phyloP scores from a whole-genome alignment of 257 asterid species.

The Solanum medicagineum region DNA sequence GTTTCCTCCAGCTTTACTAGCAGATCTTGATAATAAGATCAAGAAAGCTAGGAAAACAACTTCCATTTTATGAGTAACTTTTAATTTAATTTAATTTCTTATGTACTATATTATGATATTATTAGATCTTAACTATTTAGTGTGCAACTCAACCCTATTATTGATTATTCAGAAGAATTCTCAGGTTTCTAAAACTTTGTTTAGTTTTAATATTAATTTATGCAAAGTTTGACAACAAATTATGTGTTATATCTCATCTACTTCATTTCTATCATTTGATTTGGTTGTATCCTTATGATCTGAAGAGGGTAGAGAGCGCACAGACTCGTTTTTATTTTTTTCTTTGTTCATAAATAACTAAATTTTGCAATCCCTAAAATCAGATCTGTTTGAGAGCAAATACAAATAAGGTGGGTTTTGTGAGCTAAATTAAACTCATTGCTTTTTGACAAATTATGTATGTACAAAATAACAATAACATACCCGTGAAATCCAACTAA shows the following conservation, averaged over 20 bases:
- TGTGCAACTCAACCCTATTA: neutral
- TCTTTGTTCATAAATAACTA: neutral
- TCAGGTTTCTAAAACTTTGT: neutral
- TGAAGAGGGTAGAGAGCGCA: too few relatives aligned
- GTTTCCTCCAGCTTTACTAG: slow-evolving; percentile 29
- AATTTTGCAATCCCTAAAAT: neutral
- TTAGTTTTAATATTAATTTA: neutral
- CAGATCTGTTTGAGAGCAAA: neutral
- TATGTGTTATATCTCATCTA: neutral
- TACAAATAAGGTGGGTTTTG: neutral
- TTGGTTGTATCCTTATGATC: neutral
- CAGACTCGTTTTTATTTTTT: neutral
- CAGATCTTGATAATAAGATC: slow-evolving; percentile 43
- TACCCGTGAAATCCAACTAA: too few relatives aligned
- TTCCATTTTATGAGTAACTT: neutral
- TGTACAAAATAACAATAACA: too few relatives aligned
- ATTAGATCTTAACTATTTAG: neutral
- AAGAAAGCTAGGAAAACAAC: slow-evolving; percentile 40
- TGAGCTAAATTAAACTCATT: neutral
- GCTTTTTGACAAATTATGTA: neutral
- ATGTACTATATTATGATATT: neutral
- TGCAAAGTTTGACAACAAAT: neutral
- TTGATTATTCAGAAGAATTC: neutral
- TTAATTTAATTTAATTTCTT: neutral
- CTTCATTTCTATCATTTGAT: neutral